Percentiles rank a stretch among this genome's conserved stretches.
Conservation (phyloP, 176 grass and related monocot genomes). For the Avena insularis region DNA sequence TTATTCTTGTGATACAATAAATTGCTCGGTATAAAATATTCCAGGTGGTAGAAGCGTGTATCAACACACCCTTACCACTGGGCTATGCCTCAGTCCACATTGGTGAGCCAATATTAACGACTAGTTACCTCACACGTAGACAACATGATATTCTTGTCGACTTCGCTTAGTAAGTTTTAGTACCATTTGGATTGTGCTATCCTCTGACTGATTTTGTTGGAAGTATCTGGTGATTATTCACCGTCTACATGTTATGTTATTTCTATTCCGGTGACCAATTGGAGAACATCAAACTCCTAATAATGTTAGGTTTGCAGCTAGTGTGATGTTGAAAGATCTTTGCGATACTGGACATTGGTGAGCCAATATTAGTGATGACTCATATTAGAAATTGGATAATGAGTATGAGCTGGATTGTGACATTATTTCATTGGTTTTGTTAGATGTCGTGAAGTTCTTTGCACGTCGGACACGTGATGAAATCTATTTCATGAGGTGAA, state of each 20-base stretch:
- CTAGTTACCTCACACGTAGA: background rate
- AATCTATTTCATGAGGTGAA: background rate
- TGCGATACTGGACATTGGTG: background rate
- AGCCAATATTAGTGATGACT: background rate
- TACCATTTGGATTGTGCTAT: background rate
- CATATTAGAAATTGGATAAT: background rate
- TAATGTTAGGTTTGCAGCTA: no score
- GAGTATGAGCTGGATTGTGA: background rate
- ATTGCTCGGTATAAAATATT: no score
- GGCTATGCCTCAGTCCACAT: no score
- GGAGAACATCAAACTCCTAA: no score
- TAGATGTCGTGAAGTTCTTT: background rate
- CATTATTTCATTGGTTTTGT: background rate
- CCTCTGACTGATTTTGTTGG: background rate
- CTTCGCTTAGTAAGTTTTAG: background rate
- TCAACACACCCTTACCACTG: no score
- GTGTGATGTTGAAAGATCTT: background rate
- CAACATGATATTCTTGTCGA: no score
- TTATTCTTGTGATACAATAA: no score
- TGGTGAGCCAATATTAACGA: background rate
- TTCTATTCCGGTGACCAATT: no score
- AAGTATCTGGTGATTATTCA: background rate
- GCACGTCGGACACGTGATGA: background rate
- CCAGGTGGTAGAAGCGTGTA: no score
- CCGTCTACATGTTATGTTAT: background rate